phyloP scores from a whole-genome alignment of 257 asterid genomes.

The Paulownia fortunei region DNA sequence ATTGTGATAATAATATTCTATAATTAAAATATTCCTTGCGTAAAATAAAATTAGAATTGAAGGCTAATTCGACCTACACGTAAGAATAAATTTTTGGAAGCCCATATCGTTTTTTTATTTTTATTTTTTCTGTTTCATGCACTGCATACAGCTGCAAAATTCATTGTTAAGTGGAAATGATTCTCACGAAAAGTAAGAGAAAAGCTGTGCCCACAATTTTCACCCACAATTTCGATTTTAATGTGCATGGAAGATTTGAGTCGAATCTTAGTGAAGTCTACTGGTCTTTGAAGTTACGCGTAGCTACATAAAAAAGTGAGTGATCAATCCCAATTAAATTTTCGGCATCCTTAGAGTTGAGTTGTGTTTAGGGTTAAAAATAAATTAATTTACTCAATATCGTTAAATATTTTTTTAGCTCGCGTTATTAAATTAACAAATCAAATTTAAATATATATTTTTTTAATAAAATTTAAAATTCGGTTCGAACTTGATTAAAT shows the following conservation, averaged over 20 bases:
- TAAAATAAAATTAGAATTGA: background rate
- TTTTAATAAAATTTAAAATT: too few relatives aligned
- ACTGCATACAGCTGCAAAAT: background rate
- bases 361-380: too few relatives aligned
- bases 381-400: too few relatives aligned
- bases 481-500: too few relatives aligned
- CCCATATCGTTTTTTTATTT: slow-evolving; percentile 1
- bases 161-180: background rate
- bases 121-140: background rate
- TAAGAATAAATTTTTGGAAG: slow-evolving; percentile 8
- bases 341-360: too few relatives aligned
- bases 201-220: background rate
- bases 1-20: background rate
- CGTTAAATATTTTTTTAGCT: too few relatives aligned
- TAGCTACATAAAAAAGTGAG: too few relatives aligned
- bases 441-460: too few relatives aligned
- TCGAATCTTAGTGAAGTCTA: slow-evolving; percentile 7
- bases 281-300: background rate
- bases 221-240: slow-evolving; percentile 6
- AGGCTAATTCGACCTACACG: slow-evolving; percentile 1
- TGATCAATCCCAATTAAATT: too few relatives aligned
- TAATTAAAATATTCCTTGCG: background rate
- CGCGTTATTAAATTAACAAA: too few relatives aligned
- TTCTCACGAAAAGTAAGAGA: slow-evolving; percentile 18
- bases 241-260: slow-evolving; percentile 1